Evolutionary conservation across 306 rosid genomes (phyloP), one percentile per base, ranked within the genome.

Genomic region (Vigna nakashimae): DNA sequence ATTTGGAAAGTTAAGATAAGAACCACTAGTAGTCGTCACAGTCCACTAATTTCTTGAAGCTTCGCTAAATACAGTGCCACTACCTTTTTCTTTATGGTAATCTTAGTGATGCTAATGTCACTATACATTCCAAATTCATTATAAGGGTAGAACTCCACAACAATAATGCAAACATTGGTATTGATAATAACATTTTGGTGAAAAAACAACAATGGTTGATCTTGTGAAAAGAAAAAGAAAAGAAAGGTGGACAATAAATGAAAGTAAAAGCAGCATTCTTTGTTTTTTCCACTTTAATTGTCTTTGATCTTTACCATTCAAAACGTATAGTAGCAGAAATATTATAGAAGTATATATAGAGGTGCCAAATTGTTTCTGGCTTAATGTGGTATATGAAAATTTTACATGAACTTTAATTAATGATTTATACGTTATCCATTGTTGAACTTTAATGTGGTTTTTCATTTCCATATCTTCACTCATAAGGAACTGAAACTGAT

Each of bases 401-500:
- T 20, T 20, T 63, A 9, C 74, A 73, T 57, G 55, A 13, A 7
- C 45, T 38, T 66, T 17, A 17, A 28, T 45, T 52, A 43, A 56
- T 72, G 51, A 57, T 50, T 66, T 38, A 71, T 9, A 38, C 9
- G 18, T 73, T 83, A 73, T 56, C 80, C 59, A 2, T 74, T 79
- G 45, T 45, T 64, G 12, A 52, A 84, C 84, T 80, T 84, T 75
- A 69, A 79, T 56, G 16, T 60, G 30, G 15, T 75, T 65, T 26
- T 62, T 65, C 76, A 70, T 26, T 72, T 67, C 55, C 64, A 67
- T 82, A 32, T 56, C 87, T 83, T 86, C 67, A 7, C 26, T 52
- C n/a, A 83, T 56, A 86, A 86, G 87, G 17, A 86, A 86, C 71
- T 73, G 69, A 78, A 79, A 72, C 69, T 76, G 53, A 80, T 82